These are phyloP conservation scores for Scedosporium aurantiacum DNA, from an alignment of 2,329 filamentous ascomycete species.

Conservation along the genomic window DNA sequence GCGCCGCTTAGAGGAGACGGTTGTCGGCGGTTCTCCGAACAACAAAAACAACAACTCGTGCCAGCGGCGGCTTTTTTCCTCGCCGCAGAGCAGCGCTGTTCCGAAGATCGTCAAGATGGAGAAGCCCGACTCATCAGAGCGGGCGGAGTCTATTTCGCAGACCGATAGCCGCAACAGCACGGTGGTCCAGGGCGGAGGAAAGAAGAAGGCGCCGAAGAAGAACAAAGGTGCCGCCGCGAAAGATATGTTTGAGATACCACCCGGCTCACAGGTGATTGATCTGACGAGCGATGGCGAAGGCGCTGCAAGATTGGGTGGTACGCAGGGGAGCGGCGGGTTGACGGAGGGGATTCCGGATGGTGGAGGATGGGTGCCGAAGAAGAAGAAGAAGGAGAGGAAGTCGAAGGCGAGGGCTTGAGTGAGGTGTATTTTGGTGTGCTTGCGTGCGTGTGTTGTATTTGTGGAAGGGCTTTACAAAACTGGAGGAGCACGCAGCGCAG, in stretches of 20 bases:
- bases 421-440: neutral
- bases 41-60: neutral
- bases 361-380: neutral
- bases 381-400: neutral
- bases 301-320: neutral
- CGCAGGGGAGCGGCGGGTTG: neutral
- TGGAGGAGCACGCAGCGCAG: too few relatives aligned
- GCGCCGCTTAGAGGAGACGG: too few relatives aligned
- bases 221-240: neutral
- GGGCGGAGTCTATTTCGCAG: neutral
- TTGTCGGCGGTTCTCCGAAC: neutral
- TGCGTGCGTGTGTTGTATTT: neutral
- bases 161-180: neutral
- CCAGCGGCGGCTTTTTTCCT: neutral
- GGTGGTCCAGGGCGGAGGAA: neutral
- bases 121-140: neutral
- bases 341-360: neutral
- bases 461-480: neutral
- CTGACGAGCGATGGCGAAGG: neutral
- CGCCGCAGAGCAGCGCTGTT: neutral
- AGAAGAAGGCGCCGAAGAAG: neutral
- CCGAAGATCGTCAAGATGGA: neutral
- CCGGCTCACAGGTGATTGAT: conserved; percentile 4
- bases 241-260: conserved; percentile 1
- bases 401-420: neutral